Evolutionary conservation across 768 basidiomycete species (phyloP), one percentile per base, ranked within the genome.

Genomic region (Floccularia luteovirens): DNA sequence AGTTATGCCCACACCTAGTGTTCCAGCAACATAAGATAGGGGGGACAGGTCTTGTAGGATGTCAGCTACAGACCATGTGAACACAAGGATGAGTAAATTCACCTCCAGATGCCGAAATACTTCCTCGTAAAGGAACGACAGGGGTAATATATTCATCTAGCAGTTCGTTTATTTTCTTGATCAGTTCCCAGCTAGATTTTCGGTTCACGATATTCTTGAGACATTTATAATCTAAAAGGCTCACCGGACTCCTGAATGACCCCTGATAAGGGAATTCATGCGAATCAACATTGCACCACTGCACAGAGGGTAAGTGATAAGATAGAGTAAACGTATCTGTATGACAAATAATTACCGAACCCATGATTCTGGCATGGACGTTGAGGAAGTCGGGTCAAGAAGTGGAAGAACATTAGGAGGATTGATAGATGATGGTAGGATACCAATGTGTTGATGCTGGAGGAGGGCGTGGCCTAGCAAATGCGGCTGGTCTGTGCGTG

Each of bases 281-380:
- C 87, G 77, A 46, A 90, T 70, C 19, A 85, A 58, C 48, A 89
- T 87, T 0, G 85, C 83, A 25, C 80, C 85, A 20, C 82, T 78
- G 22, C 62, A 60, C 11, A 34, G 24, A 17, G 22, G 3, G 57
- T 64, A 64, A 14, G 62, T 47, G 43, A 63, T 60, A 19, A 69
- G 63, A 59, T 65, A 64, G 48, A 56, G 56, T 56, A 14, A 57
- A 50, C 3, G 49, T 58, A 63, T 50, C 13, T 40, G 46, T 14
- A 51, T n/a, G 22, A 33, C 14, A 11, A 10, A 43, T 43, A 53
- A 54, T 37, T 46, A 69, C 67, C 88, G 76, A 33, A 90, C 89
- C 85, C 90, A 91, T 2, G 89, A 66, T 46, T 86, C 81, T 2
- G 90, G 90, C 86, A 92, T 90, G 38, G 67, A 75, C 23, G 77